These are phyloP conservation scores for Setomelanomma holmii DNA, from an alignment of 2,329 filamentous ascomycete genomes.

Conservation along the genomic window DNA sequence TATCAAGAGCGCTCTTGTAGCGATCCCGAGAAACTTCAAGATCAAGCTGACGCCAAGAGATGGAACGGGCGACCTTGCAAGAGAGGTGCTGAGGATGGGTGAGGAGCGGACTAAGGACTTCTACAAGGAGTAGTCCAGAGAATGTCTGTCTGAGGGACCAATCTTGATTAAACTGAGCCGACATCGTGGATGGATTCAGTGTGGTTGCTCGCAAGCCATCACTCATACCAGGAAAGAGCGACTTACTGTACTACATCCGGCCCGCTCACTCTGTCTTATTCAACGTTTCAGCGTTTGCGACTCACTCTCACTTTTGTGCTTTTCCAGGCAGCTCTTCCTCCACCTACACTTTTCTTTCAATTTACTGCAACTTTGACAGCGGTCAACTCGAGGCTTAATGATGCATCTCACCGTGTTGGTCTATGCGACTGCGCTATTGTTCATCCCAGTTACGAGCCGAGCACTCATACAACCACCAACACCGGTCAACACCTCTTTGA, in stretches of 20 bases:
- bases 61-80: slow-evolving; percentile 34
- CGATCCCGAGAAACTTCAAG: slow-evolving; percentile 66
- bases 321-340: not conserved
- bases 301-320: not conserved
- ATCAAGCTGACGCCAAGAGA: slow-evolving; percentile 63
- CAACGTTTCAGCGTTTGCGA: not conserved
- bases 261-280: not conserved
- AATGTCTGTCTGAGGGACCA: too few species aligned
- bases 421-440: not conserved
- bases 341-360: not conserved
- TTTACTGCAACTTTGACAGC: not conserved
- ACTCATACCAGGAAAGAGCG: not conserved
- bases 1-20: slow-evolving; percentile 66
- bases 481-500: not conserved
- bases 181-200: not conserved
- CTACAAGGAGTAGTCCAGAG: slow-evolving; percentile 48
- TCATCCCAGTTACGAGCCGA: too few species aligned
- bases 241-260: not conserved
- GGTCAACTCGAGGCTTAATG: not conserved
- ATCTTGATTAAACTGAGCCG: too few species aligned
- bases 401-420: not conserved
- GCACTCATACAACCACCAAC: too few species aligned
- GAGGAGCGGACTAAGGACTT: slow-evolving; percentile 57
- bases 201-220: not conserved
- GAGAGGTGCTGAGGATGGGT: slow-evolving; percentile 53